phyloP scores from a whole-genome alignment of 2,329 filamentous ascomycete species.

The Nothopassalora personata region DNA sequence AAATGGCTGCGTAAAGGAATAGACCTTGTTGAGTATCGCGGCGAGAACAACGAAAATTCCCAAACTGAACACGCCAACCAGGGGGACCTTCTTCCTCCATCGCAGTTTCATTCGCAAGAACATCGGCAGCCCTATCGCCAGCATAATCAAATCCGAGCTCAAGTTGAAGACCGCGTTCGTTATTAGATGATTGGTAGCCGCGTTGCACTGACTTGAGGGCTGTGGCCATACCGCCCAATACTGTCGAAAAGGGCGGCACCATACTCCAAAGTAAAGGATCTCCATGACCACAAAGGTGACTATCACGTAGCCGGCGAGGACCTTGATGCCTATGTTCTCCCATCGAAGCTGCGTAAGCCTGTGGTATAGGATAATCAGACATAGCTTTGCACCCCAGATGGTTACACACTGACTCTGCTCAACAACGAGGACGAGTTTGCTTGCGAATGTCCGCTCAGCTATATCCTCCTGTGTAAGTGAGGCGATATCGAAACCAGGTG shows the following conservation, averaged over 20 bases:
- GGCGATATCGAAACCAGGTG: constrained; percentile 42
- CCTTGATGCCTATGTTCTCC: constrained; percentile 34
- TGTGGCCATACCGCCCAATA: constrained; percentile 21
- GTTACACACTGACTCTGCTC: constrained; percentile 36
- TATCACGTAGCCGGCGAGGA: constrained; percentile 33
- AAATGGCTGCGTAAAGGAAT: constrained; percentile 55
- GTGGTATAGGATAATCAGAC: constrained; percentile 36
- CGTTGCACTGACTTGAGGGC: constrained; percentile 37
- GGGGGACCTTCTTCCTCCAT: constrained; percentile 46
- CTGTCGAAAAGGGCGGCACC: constrained; percentile 31
- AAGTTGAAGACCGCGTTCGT: constrained; percentile 40
- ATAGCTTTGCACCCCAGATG: constrained; percentile 37
- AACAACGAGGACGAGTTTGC: constrained; percentile 37
- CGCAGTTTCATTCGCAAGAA: constrained; percentile 41
- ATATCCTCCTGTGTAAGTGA: constrained; percentile 29
- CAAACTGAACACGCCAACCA: constrained; percentile 53
- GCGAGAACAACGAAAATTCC: constrained; percentile 54
- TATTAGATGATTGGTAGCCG: constrained; percentile 36
- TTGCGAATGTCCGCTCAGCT: constrained; percentile 29
- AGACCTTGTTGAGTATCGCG: constrained; percentile 57
- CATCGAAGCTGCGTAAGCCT: constrained; percentile 33
- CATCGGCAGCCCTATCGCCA: constrained; percentile 42
- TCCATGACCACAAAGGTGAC: constrained; percentile 37
- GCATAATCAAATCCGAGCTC: constrained; percentile 43
- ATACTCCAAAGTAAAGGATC: constrained; percentile 37